These are phyloP conservation scores for Apiospora koreana DNA, from an alignment of 2,329 filamentous ascomycete species.

Conservation along the genomic window DNA sequence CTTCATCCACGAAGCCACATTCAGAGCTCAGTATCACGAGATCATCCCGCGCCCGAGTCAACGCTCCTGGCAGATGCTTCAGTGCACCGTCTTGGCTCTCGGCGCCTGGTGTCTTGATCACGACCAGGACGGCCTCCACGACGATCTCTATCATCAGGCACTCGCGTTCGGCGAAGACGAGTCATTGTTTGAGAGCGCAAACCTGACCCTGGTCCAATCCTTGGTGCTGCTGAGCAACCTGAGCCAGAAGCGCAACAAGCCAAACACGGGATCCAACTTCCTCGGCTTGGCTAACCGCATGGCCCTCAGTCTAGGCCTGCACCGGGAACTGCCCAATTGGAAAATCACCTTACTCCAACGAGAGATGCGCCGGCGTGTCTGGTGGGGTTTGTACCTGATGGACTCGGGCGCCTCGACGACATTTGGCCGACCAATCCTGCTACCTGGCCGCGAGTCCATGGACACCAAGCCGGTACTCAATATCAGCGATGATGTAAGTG, in stretches of 20 bases:
- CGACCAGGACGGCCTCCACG: slow-evolving; percentile 27
- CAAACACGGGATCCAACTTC: slow-evolving; percentile 50
- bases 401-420: slow-evolving; percentile 49
- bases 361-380: slow-evolving; percentile 42
- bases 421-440: slow-evolving; percentile 35
- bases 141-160: slow-evolving; percentile 31
- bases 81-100: slow-evolving; percentile 39
- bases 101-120: slow-evolving; percentile 36
- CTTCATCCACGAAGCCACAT: slow-evolving; percentile 46
- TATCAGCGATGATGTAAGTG: slow-evolving; percentile 27
- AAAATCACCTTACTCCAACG: slow-evolving; percentile 34
- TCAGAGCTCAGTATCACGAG: slow-evolving; percentile 39
- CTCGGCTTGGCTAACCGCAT: slow-evolving; percentile 48
- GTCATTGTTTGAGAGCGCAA: slow-evolving; percentile 34
- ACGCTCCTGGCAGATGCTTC: slow-evolving; percentile 36
- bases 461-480: slow-evolving; percentile 31
- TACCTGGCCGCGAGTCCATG: slow-evolving; percentile 31
- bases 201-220: slow-evolving; percentile 33
- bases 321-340: slow-evolving; percentile 41
- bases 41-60: slow-evolving; percentile 30
- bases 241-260: slow-evolving; percentile 48
- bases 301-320: slow-evolving; percentile 47
- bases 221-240: slow-evolving; percentile 39
- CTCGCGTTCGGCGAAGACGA: slow-evolving; percentile 29
- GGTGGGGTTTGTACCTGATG: slow-evolving; percentile 46